Evolutionary conservation across 257 asterid species (phyloP).

Genomic region (Solanum arcanum): DNA sequence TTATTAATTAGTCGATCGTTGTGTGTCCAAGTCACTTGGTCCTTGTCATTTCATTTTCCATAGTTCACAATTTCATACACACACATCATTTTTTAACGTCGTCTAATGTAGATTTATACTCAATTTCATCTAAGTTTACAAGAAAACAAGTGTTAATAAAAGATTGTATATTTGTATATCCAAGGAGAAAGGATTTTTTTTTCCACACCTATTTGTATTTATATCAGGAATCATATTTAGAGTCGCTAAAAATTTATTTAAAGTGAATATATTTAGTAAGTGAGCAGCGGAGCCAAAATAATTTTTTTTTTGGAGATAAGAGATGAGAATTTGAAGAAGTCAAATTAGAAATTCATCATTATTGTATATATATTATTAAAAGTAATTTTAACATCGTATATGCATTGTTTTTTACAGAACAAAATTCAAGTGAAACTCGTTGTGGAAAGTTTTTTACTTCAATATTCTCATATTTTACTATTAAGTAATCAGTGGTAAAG

Average conservation of each 20-base stretch:
- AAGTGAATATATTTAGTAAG: background rate
- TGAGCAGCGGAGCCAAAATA: accelerated
- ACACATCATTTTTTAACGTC: background rate
- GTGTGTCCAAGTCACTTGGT: background rate
- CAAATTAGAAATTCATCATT: too few relatives aligned
- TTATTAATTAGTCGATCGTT: background rate
- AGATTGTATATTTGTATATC: too few relatives aligned
- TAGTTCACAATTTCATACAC: too few relatives aligned
- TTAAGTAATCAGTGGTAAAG: too few relatives aligned
- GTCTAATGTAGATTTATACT: background rate
- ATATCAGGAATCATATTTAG: background rate
- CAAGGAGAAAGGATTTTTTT: too few relatives aligned
- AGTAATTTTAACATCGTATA: background rate
- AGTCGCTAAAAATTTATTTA: background rate
- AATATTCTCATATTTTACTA: background rate
- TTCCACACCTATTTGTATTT: background rate
- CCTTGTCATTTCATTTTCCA: background rate
- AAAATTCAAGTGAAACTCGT: background rate
- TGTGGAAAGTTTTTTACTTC: background rate
- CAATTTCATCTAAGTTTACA: background rate
- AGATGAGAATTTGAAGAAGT: too few relatives aligned
- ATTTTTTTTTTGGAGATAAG: background rate
- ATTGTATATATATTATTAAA: too few relatives aligned
- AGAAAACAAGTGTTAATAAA: background rate
- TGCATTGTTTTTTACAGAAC: background rate